These are phyloP conservation scores for Suaeda aralocaspica DNA, from an alignment of 148 eudicot genomes.

Conservation along the genomic window DNA sequence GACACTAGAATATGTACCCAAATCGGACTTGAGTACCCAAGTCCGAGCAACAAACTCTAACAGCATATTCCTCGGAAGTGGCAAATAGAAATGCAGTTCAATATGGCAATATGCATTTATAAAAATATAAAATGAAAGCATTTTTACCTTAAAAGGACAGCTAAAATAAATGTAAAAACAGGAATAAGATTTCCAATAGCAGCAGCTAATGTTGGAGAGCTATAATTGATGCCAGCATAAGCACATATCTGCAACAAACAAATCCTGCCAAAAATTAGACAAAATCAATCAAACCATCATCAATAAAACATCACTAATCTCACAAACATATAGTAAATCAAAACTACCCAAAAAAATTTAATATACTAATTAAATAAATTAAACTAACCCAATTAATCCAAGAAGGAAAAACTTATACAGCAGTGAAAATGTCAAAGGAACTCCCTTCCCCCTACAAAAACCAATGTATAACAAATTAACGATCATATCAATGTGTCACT, in stretches of 20 bases:
- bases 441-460: constrained; percentile 37
- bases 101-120: too few relatives aligned
- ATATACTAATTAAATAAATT: too few relatives aligned
- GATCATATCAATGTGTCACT: too few relatives aligned
- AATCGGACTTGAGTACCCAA: too few relatives aligned
- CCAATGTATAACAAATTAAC: not conserved
- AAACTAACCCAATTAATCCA: constrained; percentile 52
- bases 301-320: not conserved
- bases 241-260: constrained; percentile 49
- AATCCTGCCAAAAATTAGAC: constrained; percentile 42
- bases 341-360: not conserved
- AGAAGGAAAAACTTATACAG: constrained; percentile 47
- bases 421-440: constrained; percentile 45
- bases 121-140: too few relatives aligned
- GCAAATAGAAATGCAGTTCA: not conserved
- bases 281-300: not conserved
- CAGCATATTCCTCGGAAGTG: not conserved
- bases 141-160: constrained; percentile 51
- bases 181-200: constrained; percentile 67
- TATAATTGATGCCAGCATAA: constrained; percentile 49
- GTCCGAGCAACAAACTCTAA: not conserved
- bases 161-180: constrained; percentile 61
- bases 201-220: constrained; percentile 68
- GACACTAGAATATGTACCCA: too few relatives aligned
- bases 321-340: not conserved